phyloP scores from a whole-genome alignment of 768 basidiomycete genomes.

The Russula virescens region DNA sequence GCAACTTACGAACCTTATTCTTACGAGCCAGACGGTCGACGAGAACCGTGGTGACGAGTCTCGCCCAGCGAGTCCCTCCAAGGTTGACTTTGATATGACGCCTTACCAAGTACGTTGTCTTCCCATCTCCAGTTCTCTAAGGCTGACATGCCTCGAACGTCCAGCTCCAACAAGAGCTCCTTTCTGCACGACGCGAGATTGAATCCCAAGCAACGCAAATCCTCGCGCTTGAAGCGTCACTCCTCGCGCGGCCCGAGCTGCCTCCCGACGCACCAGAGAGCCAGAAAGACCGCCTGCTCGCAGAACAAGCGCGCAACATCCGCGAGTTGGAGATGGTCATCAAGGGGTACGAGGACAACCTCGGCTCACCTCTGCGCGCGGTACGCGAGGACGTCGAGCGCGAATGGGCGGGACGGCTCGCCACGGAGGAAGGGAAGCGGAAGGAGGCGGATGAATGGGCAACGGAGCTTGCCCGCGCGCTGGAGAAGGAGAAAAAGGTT shows the following conservation, averaged over 20 bases:
- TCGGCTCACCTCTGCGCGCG: conserved; percentile 58
- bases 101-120: conserved; percentile 63
- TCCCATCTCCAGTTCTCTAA: not conserved
- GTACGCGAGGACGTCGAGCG: conserved; percentile 70
- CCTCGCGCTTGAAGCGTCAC: conserved; percentile 71
- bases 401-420: conserved; percentile 60
- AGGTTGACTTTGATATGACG: conserved; percentile 86
- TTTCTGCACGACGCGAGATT: conserved; percentile 68
- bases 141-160: not conserved
- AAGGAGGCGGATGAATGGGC: conserved; percentile 73
- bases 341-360: conserved; percentile 65
- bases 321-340: conserved; percentile 71
- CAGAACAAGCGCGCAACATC: conserved; percentile 69
- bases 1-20: conserved; percentile 76
- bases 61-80: conserved; percentile 74
- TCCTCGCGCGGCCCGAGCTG: conserved; percentile 63
- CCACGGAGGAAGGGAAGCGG: conserved; percentile 49
- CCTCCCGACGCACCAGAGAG: conserved; percentile 59
- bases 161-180: conserved; percentile 86
- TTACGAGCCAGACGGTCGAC: conserved; percentile 81
- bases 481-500: conserved; percentile 76
- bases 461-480: conserved; percentile 61
- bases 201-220: conserved; percentile 81
- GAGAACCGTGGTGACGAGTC: conserved; percentile 64
- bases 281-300: conserved; percentile 70